Evolutionary conservation across 169 alveolate genomes (phyloP), one percentile per base, ranked within the genome.

Genomic region (Babesia ovis): DNA sequence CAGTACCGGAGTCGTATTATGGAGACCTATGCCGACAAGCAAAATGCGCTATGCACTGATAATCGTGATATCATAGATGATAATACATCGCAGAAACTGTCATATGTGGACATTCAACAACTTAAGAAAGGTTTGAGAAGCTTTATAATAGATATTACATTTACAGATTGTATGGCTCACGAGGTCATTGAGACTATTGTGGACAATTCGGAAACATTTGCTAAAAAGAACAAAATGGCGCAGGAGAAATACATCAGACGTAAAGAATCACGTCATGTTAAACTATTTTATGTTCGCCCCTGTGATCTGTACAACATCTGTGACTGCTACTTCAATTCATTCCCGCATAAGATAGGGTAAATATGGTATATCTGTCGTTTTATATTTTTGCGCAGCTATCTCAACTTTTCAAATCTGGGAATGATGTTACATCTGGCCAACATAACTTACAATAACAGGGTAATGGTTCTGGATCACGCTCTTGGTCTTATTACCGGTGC

Each of bases 331-430:
- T 79, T 59, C 53, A 48, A n/a, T 35, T 64, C 76, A 6, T 79
- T 69, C 34, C 87, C 87, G 16, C 83, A 68, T 32, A 79, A 79
- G 42, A 79, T 79, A 12, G 87, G 87, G 87, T 79, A 37, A 20
- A 34, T 31, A 39, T 8, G 8, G 14, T 9, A 39, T 9, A 39
- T 9, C 14, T 39, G 46, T 14, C 14, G 8, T 14, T 9, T 14
- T 39, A 39, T 39, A 39, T 39, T n/a, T n/a, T n/a, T 0, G 14
- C n/a, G 27, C 48, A 79, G 87, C 48, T 79, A 59, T 31, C 20
- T 79, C 31, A 58, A 71, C 29, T 70, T 61, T 25, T 82, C 68
- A 12, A 57, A 74, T 39, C 77, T 79, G 14, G 87, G 72, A 2
- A 79, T 69, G 84, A 79, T 79, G 76, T 31, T 79, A 11, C 59